Evolutionary conservation across 2,329 filamentous ascomycete species (phyloP), one percentile per base, ranked within the genome.

Genomic region (Byssothecium circinans): DNA sequence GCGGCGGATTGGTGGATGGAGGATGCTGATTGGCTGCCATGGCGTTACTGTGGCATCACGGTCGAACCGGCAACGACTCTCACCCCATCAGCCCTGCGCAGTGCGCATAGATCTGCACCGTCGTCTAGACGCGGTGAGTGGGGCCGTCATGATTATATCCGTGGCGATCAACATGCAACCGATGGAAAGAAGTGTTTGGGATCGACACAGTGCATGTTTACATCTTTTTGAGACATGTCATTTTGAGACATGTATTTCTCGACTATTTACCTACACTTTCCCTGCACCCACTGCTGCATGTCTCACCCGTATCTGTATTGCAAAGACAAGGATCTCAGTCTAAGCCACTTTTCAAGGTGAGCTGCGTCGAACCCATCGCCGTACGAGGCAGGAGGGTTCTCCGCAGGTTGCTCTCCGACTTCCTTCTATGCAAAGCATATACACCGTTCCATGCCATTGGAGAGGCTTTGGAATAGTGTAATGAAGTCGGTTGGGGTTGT

Each of bases 291-390:
- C 12, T 3, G 20, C 10, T 32, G 29, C 6, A 58, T 68, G 60
- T 68, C 53, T 57, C 54, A 52, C 61, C 62, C 62, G 64, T 60
- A 67, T 69, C 65, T 68, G 66, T 69, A 64, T 63, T 60, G 62
- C 64, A 56, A 57, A 62, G 64, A 61, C 63, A 68, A 49, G 54
- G 61, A 41, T 67, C 63, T 67, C 38, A 34, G 62, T 63, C 60
- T 58, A 58, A 49, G 62, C 65, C 47, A 67, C 64, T 69, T 65
- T 65, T 59, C 6, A 58, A 62, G 58, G 55, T 49, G 57, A 53
- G 42, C 43, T 40, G 47, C 43, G 40, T 43, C 49, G 41, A 46
- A 33, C 50, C 64, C 58, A 52, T 61, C 52, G 32, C 53, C 43
- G 42, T 51, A 42, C 41, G 3, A 38, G 36, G 45, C 54, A 56